phyloP scores from a whole-genome alignment of 1,139 yeast species.

The Suhomyces panamericanus region DNA sequence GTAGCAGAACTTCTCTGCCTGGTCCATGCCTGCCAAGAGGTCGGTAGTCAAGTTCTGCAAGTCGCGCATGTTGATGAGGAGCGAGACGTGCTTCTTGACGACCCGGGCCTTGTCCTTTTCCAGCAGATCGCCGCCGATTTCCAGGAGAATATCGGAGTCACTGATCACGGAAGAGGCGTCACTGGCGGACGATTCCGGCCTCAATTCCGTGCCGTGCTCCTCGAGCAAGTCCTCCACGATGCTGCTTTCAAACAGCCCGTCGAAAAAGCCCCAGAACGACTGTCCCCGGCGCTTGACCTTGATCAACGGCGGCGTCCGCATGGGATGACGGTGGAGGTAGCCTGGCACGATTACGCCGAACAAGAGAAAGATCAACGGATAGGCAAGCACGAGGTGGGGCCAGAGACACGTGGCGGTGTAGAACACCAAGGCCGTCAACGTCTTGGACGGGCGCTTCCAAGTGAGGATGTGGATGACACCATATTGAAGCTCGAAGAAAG shows the following conservation, averaged over 20 bases:
- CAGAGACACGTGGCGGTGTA: slow-evolving; percentile 63
- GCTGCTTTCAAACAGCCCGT: slow-evolving; percentile 43
- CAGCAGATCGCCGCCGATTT: slow-evolving; percentile 1
- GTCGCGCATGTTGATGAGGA: slow-evolving; percentile 57
- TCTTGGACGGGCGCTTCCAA: slow-evolving; percentile 64
- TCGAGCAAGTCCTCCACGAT: slow-evolving; percentile 39
- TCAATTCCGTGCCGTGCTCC: slow-evolving; percentile 18
- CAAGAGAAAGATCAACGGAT: slow-evolving; percentile 61
- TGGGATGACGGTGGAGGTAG: slow-evolving; percentile 69
- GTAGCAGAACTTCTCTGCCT: slow-evolving; percentile 54
- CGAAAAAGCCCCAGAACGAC: slow-evolving; percentile 51
- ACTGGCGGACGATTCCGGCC: slow-evolving; percentile 14
- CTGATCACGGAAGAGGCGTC: slow-evolving; percentile 11
- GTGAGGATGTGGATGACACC: slow-evolving; percentile 54
- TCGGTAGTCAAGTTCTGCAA: slow-evolving; percentile 64
- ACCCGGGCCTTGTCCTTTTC: slow-evolving; percentile 22
- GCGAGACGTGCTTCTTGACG: slow-evolving; percentile 41
- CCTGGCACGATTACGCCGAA: slow-evolving; percentile 70
- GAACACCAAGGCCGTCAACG: slow-evolving; percentile 50
- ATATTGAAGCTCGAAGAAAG: slow-evolving; percentile 55
- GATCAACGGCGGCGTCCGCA: slow-evolving; percentile 44
- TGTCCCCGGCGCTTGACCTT: slow-evolving; percentile 55
- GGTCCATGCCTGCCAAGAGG: slow-evolving; percentile 51
- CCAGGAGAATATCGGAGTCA: slow-evolving; percentile 8
- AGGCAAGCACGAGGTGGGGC: slow-evolving; percentile 66